Evolutionary conservation across 305 asterid species (phyloP).

Genomic region (Fraxinus albicans): DNA sequence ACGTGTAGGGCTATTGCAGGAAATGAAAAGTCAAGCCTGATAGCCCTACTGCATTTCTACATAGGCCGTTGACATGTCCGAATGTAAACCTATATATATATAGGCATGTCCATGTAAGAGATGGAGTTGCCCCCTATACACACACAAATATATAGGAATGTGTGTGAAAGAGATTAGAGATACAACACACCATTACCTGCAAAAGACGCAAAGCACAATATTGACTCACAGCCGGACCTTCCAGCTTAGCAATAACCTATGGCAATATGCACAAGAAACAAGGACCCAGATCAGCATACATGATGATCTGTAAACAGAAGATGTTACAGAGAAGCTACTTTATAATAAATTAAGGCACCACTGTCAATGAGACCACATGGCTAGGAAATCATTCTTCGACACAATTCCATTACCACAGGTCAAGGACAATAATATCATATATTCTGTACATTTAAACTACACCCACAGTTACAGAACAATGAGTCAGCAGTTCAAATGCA

Average conservation of each 20-base stretch:
- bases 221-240: conserved; percentile 96
- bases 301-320: conserved; percentile 12
- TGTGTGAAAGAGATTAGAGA: conserved; percentile 11
- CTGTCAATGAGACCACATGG: not conserved
- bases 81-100: not conserved
- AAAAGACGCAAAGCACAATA: conserved; percentile 88
- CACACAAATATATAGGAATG: not conserved
- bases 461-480: conserved; percentile 2
- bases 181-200: conserved; percentile 58
- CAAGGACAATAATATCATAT: not conserved
- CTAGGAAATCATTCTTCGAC: not conserved
- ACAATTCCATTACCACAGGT: conserved; percentile 8
- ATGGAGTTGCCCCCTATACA: not conserved
- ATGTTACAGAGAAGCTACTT: conserved; percentile 14
- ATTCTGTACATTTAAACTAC: not conserved
- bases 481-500: not conserved
- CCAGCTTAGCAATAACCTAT: conserved; percentile 99
- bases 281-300: conserved; percentile 28
- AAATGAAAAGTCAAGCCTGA: not conserved
- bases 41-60: not conserved
- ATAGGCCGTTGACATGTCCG: not conserved
- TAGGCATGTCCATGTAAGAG: conserved; percentile 9
- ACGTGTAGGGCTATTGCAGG: not conserved
- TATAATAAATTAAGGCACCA: not conserved
- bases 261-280: conserved; percentile 24